Base-by-base conservation (phyloP, 1,139 yeast species). In the Geotrichum phurueaensis region DNA sequence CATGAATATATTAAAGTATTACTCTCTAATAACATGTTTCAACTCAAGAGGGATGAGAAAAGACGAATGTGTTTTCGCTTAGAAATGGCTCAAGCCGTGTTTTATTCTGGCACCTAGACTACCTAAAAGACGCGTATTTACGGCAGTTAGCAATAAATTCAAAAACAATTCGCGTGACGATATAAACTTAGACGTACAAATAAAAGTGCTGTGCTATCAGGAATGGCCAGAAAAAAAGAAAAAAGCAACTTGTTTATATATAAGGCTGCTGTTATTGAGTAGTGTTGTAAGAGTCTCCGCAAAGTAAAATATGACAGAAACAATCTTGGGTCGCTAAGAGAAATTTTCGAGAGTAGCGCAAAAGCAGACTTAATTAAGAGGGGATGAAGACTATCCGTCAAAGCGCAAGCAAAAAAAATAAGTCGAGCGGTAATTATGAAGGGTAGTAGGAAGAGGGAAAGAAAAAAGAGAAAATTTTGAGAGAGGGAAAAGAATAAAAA, bases 11-110 rank as follows among this genome's bases (percentile, higher is more conserved):
- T 51, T 49, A 22, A 39, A 39, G 29, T 22, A 33, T 54, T 27
- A 49, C 43, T 50, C 56, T 50, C 57, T 50, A 50, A 25, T 58
- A 53, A 48, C 60, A 58, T 58, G 57, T 58, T 58, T 58, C 39
- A 52, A 47, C 23, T 25, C 20, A 22, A 29, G 45, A 15, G 22
- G 20, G 29, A 23, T 20, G 51, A 9, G 18, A 25, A 29, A 54
- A 20, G 25, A 36, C 45, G 45, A 39, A 39, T 12, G 15, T 13
- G 20, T 54, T 53, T 54, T 54, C 56, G 51, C 31, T 54, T 50
- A 45, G 12, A 54, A 53, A 54, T 53, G 47, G 60, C 47, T 36
- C 53, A 25, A 36, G 36, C 15, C 45, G 45, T 39, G 15, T 15
- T 39, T 39, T 39, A 39, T 39, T n/a, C 45, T 15, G 20, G 48